Evolutionary conservation across 202 grass and related monocot genomes (phyloP).

Genomic region (Alloteropsis angusta): DNA sequence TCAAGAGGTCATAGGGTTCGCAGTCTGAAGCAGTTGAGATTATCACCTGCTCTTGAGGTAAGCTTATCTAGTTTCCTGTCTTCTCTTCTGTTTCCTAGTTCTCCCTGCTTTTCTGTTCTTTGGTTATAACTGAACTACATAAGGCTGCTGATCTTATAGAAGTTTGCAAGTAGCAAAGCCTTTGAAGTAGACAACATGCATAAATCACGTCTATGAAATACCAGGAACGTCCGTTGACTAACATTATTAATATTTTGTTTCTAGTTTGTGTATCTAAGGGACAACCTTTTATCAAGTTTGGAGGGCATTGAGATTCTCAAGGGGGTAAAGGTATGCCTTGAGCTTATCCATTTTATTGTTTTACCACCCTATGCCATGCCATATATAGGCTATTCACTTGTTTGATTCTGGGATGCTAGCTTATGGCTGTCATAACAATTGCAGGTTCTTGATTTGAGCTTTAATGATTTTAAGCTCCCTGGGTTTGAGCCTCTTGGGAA

Average conservation of each 20-base stretch:
- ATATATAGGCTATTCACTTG: conserved; percentile 5
- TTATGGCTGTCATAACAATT: conserved; percentile 15
- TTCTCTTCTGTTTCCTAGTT: neutral
- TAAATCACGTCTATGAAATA: neutral
- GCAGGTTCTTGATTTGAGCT: conserved; percentile 99
- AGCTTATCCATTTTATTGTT: neutral
- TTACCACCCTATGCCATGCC: neutral
- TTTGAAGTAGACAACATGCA: conserved; percentile 14
- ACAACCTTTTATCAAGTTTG: conserved; percentile 87
- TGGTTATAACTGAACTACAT: conserved; percentile 14
- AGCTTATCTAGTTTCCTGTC: conserved; percentile 22
- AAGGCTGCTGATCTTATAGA: neutral
- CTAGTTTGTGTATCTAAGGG: conserved; percentile 98
- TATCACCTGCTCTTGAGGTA: conserved; percentile 79
- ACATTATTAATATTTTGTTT: conserved; percentile 26
- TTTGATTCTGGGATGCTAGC: conserved; percentile 12
- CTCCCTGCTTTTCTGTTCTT: neutral
- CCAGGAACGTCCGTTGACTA: neutral
- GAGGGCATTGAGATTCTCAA: conserved; percentile 81
- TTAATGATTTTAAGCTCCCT: conserved; percentile 85
- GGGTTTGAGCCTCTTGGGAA: conserved; percentile 82
- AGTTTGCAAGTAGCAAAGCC: neutral
- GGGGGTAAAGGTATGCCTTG: conserved; percentile 63
- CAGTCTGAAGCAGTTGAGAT: conserved; percentile 63
- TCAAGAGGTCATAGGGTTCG: conserved; percentile 81